These are phyloP conservation scores for Vanderwaltozyma polyspora DNA, from an alignment of 805 yeast genomes.

Conservation along the genomic window DNA sequence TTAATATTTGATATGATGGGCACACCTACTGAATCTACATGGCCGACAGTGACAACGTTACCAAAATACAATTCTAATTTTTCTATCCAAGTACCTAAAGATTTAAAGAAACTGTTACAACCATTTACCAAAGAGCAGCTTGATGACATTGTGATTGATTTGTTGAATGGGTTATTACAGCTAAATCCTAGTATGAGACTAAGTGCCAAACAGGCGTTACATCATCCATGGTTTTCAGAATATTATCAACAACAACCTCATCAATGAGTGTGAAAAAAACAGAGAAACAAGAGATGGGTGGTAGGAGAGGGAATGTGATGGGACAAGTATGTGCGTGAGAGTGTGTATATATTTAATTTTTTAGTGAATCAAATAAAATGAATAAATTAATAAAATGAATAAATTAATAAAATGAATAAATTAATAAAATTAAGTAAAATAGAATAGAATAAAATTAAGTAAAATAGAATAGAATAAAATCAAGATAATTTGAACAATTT, in stretches of 20 bases:
- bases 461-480: no score
- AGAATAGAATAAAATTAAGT: no score
- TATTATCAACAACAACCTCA: conserved; percentile 18
- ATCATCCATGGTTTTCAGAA: conserved; percentile 32
- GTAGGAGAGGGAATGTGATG: not conserved
- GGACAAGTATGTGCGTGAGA: no score
- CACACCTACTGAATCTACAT: conserved; percentile 81
- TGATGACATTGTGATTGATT: conserved; percentile 22
- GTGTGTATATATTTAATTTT: no score
- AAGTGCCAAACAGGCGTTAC: conserved; percentile 41
- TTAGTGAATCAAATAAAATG: no score
- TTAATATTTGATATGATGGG: conserved; percentile 87
- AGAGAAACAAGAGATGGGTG: not conserved
- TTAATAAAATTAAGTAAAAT: no score
- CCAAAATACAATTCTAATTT: conserved; percentile 91
- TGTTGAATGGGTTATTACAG: conserved; percentile 32
- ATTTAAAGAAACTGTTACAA: conserved; percentile 33
- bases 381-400: no score
- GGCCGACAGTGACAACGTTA: conserved; percentile 89
- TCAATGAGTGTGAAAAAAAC: not conserved
- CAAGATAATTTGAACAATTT: no score
- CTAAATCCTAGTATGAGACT: conserved; percentile 43
- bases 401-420: no score
- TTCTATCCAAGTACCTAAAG: conserved; percentile 79
- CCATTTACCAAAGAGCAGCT: conserved; percentile 17